Percentiles rank a stretch among this genome's conserved stretches.
Evolutionary conservation across 2,329 filamentous ascomycete species (phyloP).

Genomic region (Neocatenulostroma microsporum): DNA sequence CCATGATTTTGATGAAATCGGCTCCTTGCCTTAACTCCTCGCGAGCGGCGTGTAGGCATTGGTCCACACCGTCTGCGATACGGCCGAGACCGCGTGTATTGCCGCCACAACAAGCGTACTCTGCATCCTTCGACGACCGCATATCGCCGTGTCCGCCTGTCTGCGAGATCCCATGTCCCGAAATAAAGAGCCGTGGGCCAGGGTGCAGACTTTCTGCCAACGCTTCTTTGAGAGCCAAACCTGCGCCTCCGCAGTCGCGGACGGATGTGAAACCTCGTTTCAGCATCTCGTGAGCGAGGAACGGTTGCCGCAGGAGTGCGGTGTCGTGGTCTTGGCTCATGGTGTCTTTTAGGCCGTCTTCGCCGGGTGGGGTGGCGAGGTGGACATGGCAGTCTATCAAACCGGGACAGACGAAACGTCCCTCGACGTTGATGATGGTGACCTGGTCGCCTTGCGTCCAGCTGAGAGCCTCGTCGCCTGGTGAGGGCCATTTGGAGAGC

Average conservation of each 20-base stretch:
- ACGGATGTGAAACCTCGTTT: conserved; percentile 52
- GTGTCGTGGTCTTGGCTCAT: conserved; percentile 31
- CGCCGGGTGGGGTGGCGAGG: conserved; percentile 39
- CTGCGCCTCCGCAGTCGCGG: conserved; percentile 52
- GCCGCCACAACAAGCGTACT: conserved; percentile 43
- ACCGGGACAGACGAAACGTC: conserved; percentile 43
- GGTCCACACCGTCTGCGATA: conserved; percentile 48
- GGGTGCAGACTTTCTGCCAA: conserved; percentile 49
- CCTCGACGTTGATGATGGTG: conserved; percentile 34
- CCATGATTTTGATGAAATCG: conserved; percentile 58
- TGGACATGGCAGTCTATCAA: conserved; percentile 49
- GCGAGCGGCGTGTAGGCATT: conserved; percentile 46
- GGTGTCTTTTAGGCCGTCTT: conserved; percentile 30
- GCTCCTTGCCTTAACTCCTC: conserved; percentile 50
- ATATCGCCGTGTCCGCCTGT: conserved; percentile 53
- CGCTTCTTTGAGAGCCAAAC: conserved; percentile 48
- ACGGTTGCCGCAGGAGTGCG: conserved; percentile 42
- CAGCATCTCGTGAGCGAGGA: conserved; percentile 45
- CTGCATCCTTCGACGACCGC: conserved; percentile 40
- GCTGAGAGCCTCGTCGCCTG: conserved; percentile 22
- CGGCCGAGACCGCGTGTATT: conserved; percentile 35
- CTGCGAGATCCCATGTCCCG: conserved; percentile 48
- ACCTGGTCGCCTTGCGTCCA: conserved; percentile 21
- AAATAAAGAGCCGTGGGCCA: conserved; percentile 50
- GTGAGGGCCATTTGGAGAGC: conserved; percentile 16